Percentiles rank a stretch among this genome's conserved stretches.
Conservation (phyloP, 2,329 filamentous ascomycete genomes). For the Hypoxylon sp. region DNA sequence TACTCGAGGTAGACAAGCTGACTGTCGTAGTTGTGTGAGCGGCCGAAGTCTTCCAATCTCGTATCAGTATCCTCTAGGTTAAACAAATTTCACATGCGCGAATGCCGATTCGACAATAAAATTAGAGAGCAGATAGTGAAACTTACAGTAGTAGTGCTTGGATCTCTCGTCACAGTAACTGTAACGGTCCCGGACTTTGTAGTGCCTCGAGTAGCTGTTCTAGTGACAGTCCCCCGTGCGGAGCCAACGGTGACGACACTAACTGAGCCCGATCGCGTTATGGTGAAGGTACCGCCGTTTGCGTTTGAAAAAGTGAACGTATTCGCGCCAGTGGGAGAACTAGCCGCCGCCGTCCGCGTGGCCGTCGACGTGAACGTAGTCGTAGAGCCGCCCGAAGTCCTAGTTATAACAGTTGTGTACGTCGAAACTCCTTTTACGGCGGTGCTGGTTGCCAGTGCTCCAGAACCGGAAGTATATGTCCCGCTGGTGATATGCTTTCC, state of each 20-base stretch:
- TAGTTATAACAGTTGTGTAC: conserved; percentile 27
- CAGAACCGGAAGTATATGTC: not conserved
- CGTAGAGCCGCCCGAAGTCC: conserved; percentile 1
- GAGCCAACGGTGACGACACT: conserved; percentile 19
- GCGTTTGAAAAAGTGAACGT: not conserved
- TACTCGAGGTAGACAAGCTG: conserved; percentile 3
- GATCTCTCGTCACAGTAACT: conserved; percentile 26
- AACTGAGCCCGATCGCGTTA: conserved; percentile 23
- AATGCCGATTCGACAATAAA: not conserved
- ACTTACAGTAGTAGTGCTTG: conserved; percentile 28
- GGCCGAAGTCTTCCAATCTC: conserved; percentile 11
- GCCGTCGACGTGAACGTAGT: conserved; percentile 28
- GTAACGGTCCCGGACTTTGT: conserved; percentile 8
- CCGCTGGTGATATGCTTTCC: not conserved
- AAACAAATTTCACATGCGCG: not conserved
- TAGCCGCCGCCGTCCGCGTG: not conserved
- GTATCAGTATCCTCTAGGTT: conserved; percentile 1
- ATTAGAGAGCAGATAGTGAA: not conserved
- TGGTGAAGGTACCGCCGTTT: conserved; percentile 8
- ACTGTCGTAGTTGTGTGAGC: conserved; percentile 21
- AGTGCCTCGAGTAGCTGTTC: not conserved
- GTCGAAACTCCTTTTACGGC: not conserved
- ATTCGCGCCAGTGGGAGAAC: not conserved
- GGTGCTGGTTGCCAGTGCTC: not conserved
- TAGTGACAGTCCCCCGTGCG: not conserved